Percentiles rank a stretch among this genome's conserved stretches.
phyloP scores from a whole-genome alignment of 2,329 filamentous ascomycete species.

The Dryadomyces quercivorus region DNA sequence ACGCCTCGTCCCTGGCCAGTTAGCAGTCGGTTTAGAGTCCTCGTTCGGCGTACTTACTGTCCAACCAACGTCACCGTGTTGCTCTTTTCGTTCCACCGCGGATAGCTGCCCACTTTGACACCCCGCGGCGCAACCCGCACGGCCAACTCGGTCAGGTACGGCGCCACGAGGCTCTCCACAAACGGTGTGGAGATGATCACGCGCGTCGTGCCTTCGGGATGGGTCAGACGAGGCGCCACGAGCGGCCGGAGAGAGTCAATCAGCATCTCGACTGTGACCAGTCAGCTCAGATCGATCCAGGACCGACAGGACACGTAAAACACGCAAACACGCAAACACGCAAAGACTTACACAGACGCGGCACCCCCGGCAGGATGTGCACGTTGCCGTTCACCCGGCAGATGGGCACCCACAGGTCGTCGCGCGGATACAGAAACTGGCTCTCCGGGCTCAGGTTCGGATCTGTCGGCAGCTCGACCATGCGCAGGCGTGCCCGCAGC shows the following conservation, averaged over 20 bases:
- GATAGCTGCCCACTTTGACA: slow-evolving; percentile 92
- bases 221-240: slow-evolving; percentile 56
- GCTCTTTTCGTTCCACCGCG: slow-evolving; percentile 72
- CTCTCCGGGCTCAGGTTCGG: slow-evolving; percentile 48
- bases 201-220: slow-evolving; percentile 66
- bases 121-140: slow-evolving; percentile 59
- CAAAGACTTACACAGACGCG: slow-evolving; percentile 48
- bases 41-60: too few species aligned
- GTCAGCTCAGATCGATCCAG: not conserved
- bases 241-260: slow-evolving; percentile 63
- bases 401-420: slow-evolving; percentile 85
- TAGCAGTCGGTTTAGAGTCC: too few species aligned
- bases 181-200: slow-evolving; percentile 79
- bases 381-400: slow-evolving; percentile 84
- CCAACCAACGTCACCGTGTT: slow-evolving; percentile 88
- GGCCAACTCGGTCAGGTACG: slow-evolving; percentile 70
- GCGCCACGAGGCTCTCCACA: slow-evolving; percentile 74
- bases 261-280: slow-evolving; percentile 52
- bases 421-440: slow-evolving; percentile 67
- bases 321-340: too few species aligned
- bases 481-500: slow-evolving; percentile 71
- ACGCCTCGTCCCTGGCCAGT: slow-evolving; percentile 50
- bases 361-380: slow-evolving; percentile 85
- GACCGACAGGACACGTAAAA: too few species aligned
- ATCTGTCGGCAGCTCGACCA: slow-evolving; percentile 80